Conservation (phyloP, 495 filamentous ascomycete genomes). For the Cudoniella acicularis region DNA sequence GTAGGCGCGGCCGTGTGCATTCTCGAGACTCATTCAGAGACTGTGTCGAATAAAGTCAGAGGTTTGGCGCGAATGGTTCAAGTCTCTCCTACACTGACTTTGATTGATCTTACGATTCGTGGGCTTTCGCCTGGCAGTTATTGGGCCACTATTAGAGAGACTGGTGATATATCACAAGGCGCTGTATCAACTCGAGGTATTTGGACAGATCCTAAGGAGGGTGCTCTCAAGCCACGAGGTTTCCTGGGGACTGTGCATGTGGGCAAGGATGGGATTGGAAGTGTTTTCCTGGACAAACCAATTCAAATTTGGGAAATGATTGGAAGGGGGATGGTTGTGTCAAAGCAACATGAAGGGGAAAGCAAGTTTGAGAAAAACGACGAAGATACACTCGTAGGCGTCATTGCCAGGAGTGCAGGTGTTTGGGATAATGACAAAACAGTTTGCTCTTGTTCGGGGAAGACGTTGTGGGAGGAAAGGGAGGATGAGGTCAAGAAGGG, state of each 20-base stretch:
- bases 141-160: constrained; percentile 74
- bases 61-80: constrained; percentile 81
- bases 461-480: constrained; percentile 97
- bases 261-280: constrained; percentile 61
- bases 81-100: constrained; percentile 66
- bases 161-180: constrained; percentile 86
- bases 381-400: constrained; percentile 79
- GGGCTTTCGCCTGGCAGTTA: constrained; percentile 82
- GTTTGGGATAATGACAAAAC: constrained; percentile 99
- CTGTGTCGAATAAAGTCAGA: constrained; percentile 58
- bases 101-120: constrained; percentile 84
- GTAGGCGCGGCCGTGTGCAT: constrained; percentile 92
- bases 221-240: constrained; percentile 52
- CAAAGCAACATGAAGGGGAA: constrained; percentile 50
- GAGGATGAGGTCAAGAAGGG: constrained; percentile 83
- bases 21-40: constrained; percentile 77
- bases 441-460: constrained; percentile 89
- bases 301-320: constrained; percentile 95
- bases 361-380: constrained; percentile 61
- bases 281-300: constrained; percentile 72
- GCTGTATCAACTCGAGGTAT: constrained; percentile 76
- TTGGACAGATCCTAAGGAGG: constrained; percentile 60
- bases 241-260: constrained; percentile 72
- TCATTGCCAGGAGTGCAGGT: constrained; percentile 90
- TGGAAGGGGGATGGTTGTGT: constrained; percentile 82